These are phyloP conservation scores for Kodamaea hsintzibuensis DNA, from an alignment of 805 yeast genomes.

Conservation along the genomic window DNA sequence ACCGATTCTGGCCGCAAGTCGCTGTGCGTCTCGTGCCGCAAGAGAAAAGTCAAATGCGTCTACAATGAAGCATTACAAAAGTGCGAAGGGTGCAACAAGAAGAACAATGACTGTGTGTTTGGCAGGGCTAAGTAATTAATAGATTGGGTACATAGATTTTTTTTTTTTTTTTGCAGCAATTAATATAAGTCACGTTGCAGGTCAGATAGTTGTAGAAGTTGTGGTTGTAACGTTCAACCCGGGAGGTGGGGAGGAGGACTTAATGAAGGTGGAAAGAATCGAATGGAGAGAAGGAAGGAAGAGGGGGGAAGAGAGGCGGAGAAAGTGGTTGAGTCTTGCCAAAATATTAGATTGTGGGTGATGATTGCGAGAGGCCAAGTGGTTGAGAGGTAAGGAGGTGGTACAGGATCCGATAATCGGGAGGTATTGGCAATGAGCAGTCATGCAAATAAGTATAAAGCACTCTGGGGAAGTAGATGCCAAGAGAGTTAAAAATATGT, in stretches of 20 bases:
- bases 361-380: too few relatives aligned
- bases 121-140: conserved; percentile 16
- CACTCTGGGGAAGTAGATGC: too few relatives aligned
- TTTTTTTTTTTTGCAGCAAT: neutral
- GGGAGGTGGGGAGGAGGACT: neutral
- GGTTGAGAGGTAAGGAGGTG: too few relatives aligned
- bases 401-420: too few relatives aligned
- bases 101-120: conserved; percentile 36
- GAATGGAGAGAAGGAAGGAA: too few relatives aligned
- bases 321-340: too few relatives aligned
- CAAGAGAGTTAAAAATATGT: too few relatives aligned
- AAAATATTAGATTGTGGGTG: too few relatives aligned
- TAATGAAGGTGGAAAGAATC: too few relatives aligned
- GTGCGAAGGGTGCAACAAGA: conserved; percentile 44
- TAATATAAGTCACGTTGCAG: neutral
- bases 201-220: neutral
- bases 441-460: too few relatives aligned
- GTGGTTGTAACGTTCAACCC: neutral
- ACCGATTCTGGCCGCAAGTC: conserved; percentile 29
- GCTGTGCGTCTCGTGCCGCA: conserved; percentile 42
- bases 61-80: conserved; percentile 27
- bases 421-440: too few relatives aligned
- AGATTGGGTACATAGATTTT: neutral
- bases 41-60: conserved; percentile 45
- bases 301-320: too few relatives aligned